These are phyloP conservation scores for Posidonia australis DNA, from an alignment of 106 monocot species.

Conservation along the genomic window DNA sequence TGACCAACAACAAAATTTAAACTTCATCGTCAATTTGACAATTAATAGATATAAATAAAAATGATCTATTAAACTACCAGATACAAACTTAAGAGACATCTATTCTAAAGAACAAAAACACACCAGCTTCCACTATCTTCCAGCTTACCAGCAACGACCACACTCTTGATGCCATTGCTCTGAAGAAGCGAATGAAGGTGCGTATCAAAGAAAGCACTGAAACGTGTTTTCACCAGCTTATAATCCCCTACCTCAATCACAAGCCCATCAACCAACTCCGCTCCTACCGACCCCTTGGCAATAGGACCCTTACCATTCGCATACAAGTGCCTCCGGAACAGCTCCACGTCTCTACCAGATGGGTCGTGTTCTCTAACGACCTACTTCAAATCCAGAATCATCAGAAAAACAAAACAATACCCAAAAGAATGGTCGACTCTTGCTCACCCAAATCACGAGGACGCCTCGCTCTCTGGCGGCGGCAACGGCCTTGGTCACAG, in stretches of 20 bases:
- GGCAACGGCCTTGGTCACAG: conserved; percentile 52
- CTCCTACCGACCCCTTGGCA: conserved; percentile 51
- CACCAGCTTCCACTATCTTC: too few relatives aligned
- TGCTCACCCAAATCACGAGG: conserved; percentile 65
- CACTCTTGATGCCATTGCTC: conserved; percentile 48
- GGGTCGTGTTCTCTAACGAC: conserved; percentile 94
- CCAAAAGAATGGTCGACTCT: neutral
- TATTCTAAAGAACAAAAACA: too few relatives aligned
- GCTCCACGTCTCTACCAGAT: conserved; percentile 74
- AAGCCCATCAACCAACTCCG: conserved; percentile 72
- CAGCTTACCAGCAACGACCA: conserved; percentile 78
- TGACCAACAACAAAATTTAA: too few relatives aligned
- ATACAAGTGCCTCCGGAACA: conserved; percentile 70
- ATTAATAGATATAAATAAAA: too few relatives aligned
- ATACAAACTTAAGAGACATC: too few relatives aligned
- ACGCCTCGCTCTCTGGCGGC: conserved; percentile 63
- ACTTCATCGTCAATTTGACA: too few relatives aligned
- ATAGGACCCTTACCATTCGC: conserved; percentile 59
- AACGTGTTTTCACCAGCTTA: conserved; percentile 85
- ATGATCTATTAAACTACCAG: too few relatives aligned
- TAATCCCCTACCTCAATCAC: conserved; percentile 61
- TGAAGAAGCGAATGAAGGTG: conserved; percentile 72
- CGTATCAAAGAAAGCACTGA: conserved; percentile 88
- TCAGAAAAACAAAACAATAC: neutral
- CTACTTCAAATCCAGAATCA: conserved; percentile 22